These are phyloP conservation scores for Voacanga thouarsii DNA, from an alignment of 257 asterid genomes.

Conservation along the genomic window DNA sequence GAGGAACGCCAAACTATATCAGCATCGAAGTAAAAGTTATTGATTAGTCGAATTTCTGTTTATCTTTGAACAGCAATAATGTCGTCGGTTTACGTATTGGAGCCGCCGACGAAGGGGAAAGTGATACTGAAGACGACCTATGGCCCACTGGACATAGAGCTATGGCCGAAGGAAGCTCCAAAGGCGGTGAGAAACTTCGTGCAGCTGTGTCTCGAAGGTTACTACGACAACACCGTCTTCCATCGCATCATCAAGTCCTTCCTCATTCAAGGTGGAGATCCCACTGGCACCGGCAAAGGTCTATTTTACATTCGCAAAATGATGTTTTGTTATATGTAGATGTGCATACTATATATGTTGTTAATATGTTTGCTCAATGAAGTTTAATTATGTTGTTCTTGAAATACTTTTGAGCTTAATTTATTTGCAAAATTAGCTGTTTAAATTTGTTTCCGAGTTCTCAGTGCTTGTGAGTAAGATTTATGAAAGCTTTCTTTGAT, in stretches of 20 bases:
- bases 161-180: slow-evolving; percentile 98
- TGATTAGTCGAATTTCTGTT: not conserved
- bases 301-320: not conserved
- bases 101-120: slow-evolving; percentile 98
- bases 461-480: not conserved
- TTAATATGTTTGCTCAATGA: not conserved
- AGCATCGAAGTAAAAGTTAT: not conserved
- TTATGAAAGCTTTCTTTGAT: not conserved
- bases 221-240: slow-evolving; percentile 69
- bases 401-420: not conserved
- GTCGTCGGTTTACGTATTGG: slow-evolving; percentile 92
- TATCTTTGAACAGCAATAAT: slow-evolving; percentile 21
- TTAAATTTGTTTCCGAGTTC: not conserved
- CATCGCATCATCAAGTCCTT: slow-evolving; percentile 82
- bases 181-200: slow-evolving; percentile 94
- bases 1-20: not conserved
- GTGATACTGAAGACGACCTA: slow-evolving; percentile 71
- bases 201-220: slow-evolving; percentile 95
- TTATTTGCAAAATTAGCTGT: not conserved
- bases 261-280: slow-evolving; percentile 90
- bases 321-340: not conserved
- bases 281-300: slow-evolving; percentile 83
- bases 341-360: too few relatives aligned
- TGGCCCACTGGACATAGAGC: slow-evolving; percentile 91
- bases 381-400: not conserved